phyloP scores from a whole-genome alignment of 202 grass and related monocot genomes.

The Setaria viridis region DNA sequence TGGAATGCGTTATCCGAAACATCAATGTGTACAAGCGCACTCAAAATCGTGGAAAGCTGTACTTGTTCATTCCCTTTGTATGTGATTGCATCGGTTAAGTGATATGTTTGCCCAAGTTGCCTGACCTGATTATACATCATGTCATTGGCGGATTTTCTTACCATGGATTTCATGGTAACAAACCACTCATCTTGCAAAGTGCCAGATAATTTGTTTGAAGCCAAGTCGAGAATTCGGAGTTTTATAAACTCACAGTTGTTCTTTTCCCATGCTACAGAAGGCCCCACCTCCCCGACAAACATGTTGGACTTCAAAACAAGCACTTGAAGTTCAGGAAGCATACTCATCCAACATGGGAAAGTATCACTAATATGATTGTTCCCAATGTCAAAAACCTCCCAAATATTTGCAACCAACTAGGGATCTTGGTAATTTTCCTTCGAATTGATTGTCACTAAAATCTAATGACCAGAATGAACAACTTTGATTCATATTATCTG shows the following conservation, averaged over 20 bases:
- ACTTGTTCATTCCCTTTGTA: slow-evolving; percentile 29
- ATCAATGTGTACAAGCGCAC: slow-evolving; percentile 42
- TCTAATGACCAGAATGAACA: too few species aligned
- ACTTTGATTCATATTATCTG: too few species aligned
- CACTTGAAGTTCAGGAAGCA: slow-evolving; percentile 45
- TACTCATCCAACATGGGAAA: slow-evolving; percentile 62
- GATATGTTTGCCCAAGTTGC: neutral
- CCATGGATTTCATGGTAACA: slow-evolving; percentile 41
- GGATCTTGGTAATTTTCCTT: too few species aligned
- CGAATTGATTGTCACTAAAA: too few species aligned
- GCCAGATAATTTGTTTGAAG: slow-evolving; percentile 35
- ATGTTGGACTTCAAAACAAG: slow-evolving; percentile 49
- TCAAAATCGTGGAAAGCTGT: slow-evolving; percentile 18
- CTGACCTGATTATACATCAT: neutral
- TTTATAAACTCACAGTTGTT: slow-evolving; percentile 21
- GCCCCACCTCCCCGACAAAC: slow-evolving; percentile 31
- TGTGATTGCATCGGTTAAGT: neutral
- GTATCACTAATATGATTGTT: slow-evolving; percentile 52
- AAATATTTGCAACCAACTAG: too few species aligned
- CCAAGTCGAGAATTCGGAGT: slow-evolving; percentile 47
- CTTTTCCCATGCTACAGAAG: neutral
- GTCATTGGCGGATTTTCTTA: neutral
- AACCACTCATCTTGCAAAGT: slow-evolving; percentile 44
- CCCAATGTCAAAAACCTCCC: slow-evolving; percentile 54
- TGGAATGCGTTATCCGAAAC: slow-evolving; percentile 45